Evolutionary conservation across 352 stramenopile species (phyloP).

Genomic region (Elongisporangium anandrum): DNA sequence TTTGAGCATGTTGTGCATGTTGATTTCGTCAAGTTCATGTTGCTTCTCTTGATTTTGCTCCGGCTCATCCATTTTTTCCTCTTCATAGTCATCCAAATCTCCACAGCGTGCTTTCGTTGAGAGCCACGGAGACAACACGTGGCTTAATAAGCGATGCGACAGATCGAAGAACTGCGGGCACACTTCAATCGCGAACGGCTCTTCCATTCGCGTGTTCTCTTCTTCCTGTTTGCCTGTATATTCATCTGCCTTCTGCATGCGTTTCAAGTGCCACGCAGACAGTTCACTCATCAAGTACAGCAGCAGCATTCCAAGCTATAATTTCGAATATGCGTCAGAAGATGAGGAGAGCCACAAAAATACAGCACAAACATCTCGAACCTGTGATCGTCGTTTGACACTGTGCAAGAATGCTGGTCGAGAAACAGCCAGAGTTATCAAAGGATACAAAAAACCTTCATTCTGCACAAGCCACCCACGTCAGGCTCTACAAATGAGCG

Average conservation of each 20-base stretch:
- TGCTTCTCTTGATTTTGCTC: slow-evolving; percentile 2
- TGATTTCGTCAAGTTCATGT: slow-evolving; percentile 12
- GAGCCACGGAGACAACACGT: slow-evolving; percentile 60
- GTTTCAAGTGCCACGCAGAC: slow-evolving; percentile 87
- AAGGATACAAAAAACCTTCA: neutral
- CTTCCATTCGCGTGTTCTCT: slow-evolving; percentile 70
- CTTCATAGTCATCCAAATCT: slow-evolving; percentile 12
- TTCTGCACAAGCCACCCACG: neutral
- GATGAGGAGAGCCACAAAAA: neutral
- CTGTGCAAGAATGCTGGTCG: slow-evolving; percentile 27
- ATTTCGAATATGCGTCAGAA: neutral
- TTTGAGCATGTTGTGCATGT: slow-evolving; percentile 22
- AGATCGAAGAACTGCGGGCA: slow-evolving; percentile 69
- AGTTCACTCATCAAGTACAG: slow-evolving; percentile 73
- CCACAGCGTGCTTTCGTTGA: slow-evolving; percentile 1
- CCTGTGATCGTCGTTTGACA: slow-evolving; percentile 72
- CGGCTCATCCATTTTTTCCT: slow-evolving; percentile 14
- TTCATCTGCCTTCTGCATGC: slow-evolving; percentile 80
- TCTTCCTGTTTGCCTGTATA: slow-evolving; percentile 64
- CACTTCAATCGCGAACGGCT: slow-evolving; percentile 83
- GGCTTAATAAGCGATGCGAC: slow-evolving; percentile 55
- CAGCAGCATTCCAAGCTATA: slow-evolving; percentile 67
- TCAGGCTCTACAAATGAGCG: neutral
- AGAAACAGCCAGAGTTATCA: slow-evolving; percentile 2
- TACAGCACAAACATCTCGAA: slow-evolving; percentile 9